Base-by-base conservation (phyloP, 345 rosid genomes). In the Hypericum androsaemum region DNA sequence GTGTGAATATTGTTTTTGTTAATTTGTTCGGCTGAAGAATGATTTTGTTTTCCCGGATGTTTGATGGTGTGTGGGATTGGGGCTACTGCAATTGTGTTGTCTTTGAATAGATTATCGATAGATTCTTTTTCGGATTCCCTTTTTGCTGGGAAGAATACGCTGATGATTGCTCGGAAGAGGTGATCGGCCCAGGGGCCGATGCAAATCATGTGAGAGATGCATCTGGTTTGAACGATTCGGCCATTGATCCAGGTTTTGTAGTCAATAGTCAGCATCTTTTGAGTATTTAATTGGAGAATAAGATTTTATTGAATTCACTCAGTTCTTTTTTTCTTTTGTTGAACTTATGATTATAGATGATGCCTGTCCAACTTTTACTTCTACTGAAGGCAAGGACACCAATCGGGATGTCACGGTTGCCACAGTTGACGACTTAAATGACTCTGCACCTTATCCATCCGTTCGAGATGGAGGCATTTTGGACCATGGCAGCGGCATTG, bases 51-150 rank as follows among this genome's bases (percentile, higher is more conserved):
- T 22, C 32, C 32, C 4, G 32, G 32, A 22, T 22, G 32, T 22
- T 5, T 8, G 5, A 13, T 54, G 17, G 17, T 3, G 0, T 51
- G 10, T 53, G 41, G 39, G 13, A 32, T 57, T 7, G 40, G 13
- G 37, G 9, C n/a, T 32, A 9, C 5, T 15, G 10, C 35, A 13
- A 41, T 52, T 32, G 45, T 39, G 57, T 62, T 36, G 15, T 35
- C 22, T 64, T 22, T 59, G n/a, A 22, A 8, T 75, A 92, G 98
- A 79, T 81, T 50, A 67, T 64, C 22, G 58, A 56, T 46, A 71
- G 80, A 50, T 87, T 92, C 69, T 40, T 70, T 59, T 63, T 82
- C 61, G 98, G 96, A 5, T 92, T 92, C 75, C 96, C 96, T 71
- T 71, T 64, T 56, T 7, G 57, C 57, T 83, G 96, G 98, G 83